Conservation (phyloP, 2,329 filamentous ascomycete genomes). For the Fusarium lateritium region DNA sequence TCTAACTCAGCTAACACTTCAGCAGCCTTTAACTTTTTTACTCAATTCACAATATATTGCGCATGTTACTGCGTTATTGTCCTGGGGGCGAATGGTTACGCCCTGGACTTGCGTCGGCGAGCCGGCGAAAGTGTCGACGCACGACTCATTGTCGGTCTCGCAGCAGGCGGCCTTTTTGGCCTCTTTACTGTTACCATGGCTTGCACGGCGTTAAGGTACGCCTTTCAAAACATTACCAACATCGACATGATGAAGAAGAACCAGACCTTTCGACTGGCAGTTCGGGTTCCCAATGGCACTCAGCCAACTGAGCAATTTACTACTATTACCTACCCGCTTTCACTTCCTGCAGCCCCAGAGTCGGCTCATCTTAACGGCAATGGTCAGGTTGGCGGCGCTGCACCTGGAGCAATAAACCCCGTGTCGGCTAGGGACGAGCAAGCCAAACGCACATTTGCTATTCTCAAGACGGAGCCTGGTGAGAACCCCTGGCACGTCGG, state of each 20-base stretch:
- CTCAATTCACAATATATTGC: conserved; percentile 86
- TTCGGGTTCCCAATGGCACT: conserved; percentile 73
- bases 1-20: conserved; percentile 3
- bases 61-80: conserved; percentile 75
- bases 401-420: conserved; percentile 31
- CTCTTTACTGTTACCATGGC: conserved; percentile 88
- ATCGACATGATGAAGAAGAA: conserved; percentile 81
- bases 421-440: conserved; percentile 58
- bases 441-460: conserved; percentile 80
- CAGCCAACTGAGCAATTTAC: conserved; percentile 59
- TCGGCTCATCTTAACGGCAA: conserved; percentile 15
- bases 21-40: conserved; percentile 88
- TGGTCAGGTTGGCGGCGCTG: conserved; percentile 12
- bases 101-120: conserved; percentile 68
- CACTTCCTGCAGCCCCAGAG: conserved; percentile 24
- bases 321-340: conserved; percentile 73
- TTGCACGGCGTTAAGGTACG: conserved; percentile 77
- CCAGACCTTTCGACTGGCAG: conserved; percentile 80
- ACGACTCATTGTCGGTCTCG: conserved; percentile 77
- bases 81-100: conserved; percentile 75
- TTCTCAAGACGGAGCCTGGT: conserved; percentile 79
- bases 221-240: conserved; percentile 83
- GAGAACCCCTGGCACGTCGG: conserved; percentile 92
- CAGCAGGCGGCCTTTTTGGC: conserved; percentile 78
- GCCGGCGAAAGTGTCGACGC: conserved; percentile 63